Evolutionary conservation across 2,329 filamentous ascomycete genomes (phyloP), one percentile per base, ranked within the genome.

Genomic region (Didymella lethalis): DNA sequence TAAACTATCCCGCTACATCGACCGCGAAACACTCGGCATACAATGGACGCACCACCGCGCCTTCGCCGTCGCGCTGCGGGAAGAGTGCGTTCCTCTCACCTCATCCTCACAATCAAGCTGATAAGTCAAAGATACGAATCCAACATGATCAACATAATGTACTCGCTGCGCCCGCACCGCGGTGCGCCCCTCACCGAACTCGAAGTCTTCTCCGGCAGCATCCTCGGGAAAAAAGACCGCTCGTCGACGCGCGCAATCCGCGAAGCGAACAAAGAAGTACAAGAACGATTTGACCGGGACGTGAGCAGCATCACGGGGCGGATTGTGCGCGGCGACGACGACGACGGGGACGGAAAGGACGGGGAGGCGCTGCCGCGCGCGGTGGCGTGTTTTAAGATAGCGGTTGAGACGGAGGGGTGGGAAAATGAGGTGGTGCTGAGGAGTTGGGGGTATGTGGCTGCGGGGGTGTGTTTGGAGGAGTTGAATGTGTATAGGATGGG

Each of bases 121-220:
- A 59, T 31, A 23, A 14, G 3, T 4, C 28, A n/a, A 12, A 76
- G 82, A 48, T 88, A 87, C 70, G 83, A 87, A 67, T 78, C 82
- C 23, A 80, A 78, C 59, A 75, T 88, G 40, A 55, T 77, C 23
- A 75, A 81, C 34, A 77, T 82, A 46, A 83, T 86, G 78, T 75
- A 78, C 59, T 72, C 68, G 4, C 62, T 72, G 34, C 66, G 66
- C 12, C 61, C 69, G 0, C 68, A 73, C 57, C 72, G 68, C 14
- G 66, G 66, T 18, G 49, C 68, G 12, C 72, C 66, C n/a, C 64
- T 76, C 4, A 71, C 64, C 0, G 73, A 76, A 38, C 66, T 75
- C 23, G 74, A 76, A 57, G 84, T 84, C 44, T 86, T 88, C 68
- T 80, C 82, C 29, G 86, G 86, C 28, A 83, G 79, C 50, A 85